Base-by-base conservation (phyloP, 306 rosid species). In the Datisca glomerata region DNA sequence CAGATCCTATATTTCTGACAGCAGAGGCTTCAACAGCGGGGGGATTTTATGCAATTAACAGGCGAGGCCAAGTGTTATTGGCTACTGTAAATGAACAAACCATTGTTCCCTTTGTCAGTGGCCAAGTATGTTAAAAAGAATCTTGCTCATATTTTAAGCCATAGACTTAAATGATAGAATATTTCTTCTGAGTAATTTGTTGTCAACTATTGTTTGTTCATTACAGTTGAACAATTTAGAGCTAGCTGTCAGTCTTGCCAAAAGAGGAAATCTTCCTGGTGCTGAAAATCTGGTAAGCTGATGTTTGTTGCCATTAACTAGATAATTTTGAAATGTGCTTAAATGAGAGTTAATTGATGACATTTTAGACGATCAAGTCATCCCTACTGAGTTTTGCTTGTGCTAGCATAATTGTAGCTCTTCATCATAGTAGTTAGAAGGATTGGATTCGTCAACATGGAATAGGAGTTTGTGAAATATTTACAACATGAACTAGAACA, bases 251-350 rank as follows among this genome's bases (percentile, higher is more conserved):
- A 91, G 73, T 69, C 96, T 91, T 17, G 98, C 98, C 51, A 84
- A 91, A 65, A 71, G 98, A 72, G 98, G 98, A 73, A 84, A 91
- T 45, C 96, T 91, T 66, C 98, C 98, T 27, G 98, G 98, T 53
- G 98, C 98, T 17, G 98, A 91, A 70, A 76, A 91, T 68, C 77
- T 91, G 81, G 98, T 80, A 64, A 47, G 74, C 59, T 43, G 15
- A 27, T 41, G 47, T 36, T 38, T 42, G 6, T n/a, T n/a, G n/a
- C n/a, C n/a, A n/a, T n/a, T n/a, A n/a, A n/a, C n/a, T n/a, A n/a
- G n/a, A n/a, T n/a, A n/a, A n/a, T n/a, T n/a, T n/a, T n/a, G n/a
- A n/a, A n/a, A n/a, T n/a, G n/a, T n/a, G n/a, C n/a, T n/a, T n/a
- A n/a, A n/a, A n/a, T n/a, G n/a, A n/a, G n/a, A n/a, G n/a, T n/a